Base-by-base conservation (phyloP, 768 basidiomycete genomes). In the Pluteus cervinus region DNA sequence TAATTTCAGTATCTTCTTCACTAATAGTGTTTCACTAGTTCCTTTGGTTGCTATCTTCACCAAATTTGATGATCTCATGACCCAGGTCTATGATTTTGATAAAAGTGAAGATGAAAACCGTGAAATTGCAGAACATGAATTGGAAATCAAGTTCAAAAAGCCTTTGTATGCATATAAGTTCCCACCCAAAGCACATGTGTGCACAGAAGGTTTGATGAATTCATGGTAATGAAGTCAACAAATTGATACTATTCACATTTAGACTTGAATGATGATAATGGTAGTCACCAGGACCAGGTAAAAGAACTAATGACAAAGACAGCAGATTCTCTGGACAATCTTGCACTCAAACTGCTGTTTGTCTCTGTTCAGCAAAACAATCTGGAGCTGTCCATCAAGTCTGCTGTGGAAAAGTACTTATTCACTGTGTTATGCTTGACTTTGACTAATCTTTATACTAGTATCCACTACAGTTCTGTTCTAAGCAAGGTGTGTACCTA, bases 31-130 rank as follows among this genome's bases (percentile, higher is more conserved):
- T 11, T 23, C 8, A 11, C 2, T 24, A 68, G 66, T 68, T 20
- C 65, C 65, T 5, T 56, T 66, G 2, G 49, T 68, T 22, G 56
- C 53, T 1, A 32, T 68, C 20, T 63, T 67, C 43, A 65, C 61
- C 1, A 66, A 65, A 34, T 56, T 56, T 24, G 64, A 66, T 42
- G 54, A 47, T 16, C 37, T 63, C 9, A 35, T 52, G 26, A 24
- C 16, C 18, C 34, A 46, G 29, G 50, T 51, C 34, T 55, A 43
- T 28, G 20, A 41, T 9, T 12, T 35, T 16, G 41, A 55, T 4
- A 11, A 25, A 29, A 28, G 39, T 11, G 29, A 47, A 7, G 50
- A 41, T 16, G 9, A 46, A 33, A 39, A 33, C 21, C 9, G 21
- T 17, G 9, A 43, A 14, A 26, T 41, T 4, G 52, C 52, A 7